These are phyloP conservation scores for Kwoniella shandongensis DNA, from an alignment of 768 basidiomycete genomes.

Conservation along the genomic window DNA sequence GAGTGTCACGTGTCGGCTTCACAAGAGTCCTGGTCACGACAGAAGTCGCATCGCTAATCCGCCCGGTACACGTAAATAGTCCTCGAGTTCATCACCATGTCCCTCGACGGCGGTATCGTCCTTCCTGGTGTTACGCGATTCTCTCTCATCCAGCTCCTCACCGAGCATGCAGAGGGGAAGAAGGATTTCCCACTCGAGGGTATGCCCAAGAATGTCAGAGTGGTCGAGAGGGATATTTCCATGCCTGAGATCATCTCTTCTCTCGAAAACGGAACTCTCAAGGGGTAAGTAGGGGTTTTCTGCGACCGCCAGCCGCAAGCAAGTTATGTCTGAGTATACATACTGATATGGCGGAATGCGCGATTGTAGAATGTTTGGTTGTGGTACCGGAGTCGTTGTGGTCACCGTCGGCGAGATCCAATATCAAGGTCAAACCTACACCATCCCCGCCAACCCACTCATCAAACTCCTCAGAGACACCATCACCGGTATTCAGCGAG, in stretches of 20 bases:
- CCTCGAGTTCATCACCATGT: constrained; percentile 49
- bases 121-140: constrained; percentile 46
- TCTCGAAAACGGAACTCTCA: constrained; percentile 36
- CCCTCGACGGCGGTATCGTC: constrained; percentile 45
- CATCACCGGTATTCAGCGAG: constrained; percentile 43
- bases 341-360: no score
- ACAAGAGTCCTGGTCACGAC: background rate
- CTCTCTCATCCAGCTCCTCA: constrained; percentile 41
- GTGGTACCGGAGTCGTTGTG: constrained; percentile 48
- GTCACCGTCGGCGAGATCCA: constrained; percentile 39
- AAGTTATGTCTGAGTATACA: background rate
- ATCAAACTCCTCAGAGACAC: constrained; percentile 39
- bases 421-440: constrained; percentile 30
- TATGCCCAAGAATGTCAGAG: constrained; percentile 38
- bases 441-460: constrained; percentile 39
- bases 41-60: background rate
- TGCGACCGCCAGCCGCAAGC: background rate
- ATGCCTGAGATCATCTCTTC: constrained; percentile 43
- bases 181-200: constrained; percentile 34
- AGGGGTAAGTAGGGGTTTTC: constrained; percentile 38
- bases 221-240: constrained; percentile 44
- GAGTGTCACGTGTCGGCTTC: constrained; percentile 10
- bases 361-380: constrained; percentile 43
- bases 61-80: constrained; percentile 13
- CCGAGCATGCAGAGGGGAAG: constrained; percentile 32